Base-by-base conservation (phyloP, 768 basidiomycete species). In the Amylocystis lapponica region DNA sequence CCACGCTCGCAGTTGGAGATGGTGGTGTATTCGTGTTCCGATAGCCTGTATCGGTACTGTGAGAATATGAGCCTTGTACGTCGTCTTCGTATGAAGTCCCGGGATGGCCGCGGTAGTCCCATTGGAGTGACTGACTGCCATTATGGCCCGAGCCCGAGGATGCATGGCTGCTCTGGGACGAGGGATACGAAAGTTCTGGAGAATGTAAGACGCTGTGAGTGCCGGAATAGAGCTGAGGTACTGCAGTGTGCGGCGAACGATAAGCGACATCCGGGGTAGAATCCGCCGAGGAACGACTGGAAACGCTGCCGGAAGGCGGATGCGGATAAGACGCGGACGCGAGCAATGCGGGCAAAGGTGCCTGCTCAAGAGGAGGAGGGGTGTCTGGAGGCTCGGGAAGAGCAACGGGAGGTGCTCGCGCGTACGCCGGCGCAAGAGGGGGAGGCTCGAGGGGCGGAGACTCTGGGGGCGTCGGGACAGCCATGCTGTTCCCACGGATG, bases 351-450 rank as follows among this genome's bases (percentile, higher is more conserved):
- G 45, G 62, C 47, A 34, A 61, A 49, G 45, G 60, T 44, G 45
- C 61, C 21, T 26, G 56, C 25, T 48, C 60, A 47, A 49, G 61
- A 34, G 34, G 64, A 37, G 33, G 63, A 47, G 51, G 57, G 39
- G 49, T 65, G 62, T 57, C 66, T 56, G 49, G 54, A 47, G 43
- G 59, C 31, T 52, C 51, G 4, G 53, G 51, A 22, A 52, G 26
- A 22, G 38, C 27, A 50, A 21, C 19, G 41, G n/a, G n/a, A n/a
- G n/a, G 39, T 19, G 39, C 17, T 14, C 20, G 21, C 10, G 37
- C 33, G 31, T 51, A 45, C 26, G 57, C 59, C 29, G 30, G 51
- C 19, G 47, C 49, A 25, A 56, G 49, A n/a, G 57, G 52, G 20
- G 59, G 58, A 10, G 57, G 59, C 3, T 50, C 50, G 25, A 47